A percentile compares a stretch with the other conserved stretches of the same genome.
phyloP scores from a whole-genome alignment of 208 protist genomes.

The Leishmania arabica region DNA sequence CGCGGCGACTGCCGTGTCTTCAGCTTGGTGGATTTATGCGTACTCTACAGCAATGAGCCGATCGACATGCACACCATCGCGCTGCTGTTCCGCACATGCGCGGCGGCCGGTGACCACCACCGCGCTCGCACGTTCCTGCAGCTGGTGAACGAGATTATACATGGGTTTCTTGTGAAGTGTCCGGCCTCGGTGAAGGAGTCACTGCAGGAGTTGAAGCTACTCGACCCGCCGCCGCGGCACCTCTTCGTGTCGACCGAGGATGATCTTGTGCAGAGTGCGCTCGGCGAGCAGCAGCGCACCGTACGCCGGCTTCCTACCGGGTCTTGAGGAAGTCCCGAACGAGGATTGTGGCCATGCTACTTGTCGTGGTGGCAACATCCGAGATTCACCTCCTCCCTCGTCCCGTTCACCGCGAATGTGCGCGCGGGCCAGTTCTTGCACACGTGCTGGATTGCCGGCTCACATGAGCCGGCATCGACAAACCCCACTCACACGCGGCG shows the following conservation, averaged over 20 bases:
- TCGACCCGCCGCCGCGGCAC: conserved; percentile 52
- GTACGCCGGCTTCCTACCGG: conserved; percentile 31
- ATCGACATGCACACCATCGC: conserved; percentile 80
- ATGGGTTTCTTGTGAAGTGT: conserved; percentile 77
- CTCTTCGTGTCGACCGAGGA: conserved; percentile 61
- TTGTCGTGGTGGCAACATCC: not conserved
- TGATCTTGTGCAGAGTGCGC: conserved; percentile 34
- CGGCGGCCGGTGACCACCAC: conserved; percentile 76
- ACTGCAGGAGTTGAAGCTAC: conserved; percentile 64
- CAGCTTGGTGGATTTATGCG: conserved; percentile 85
- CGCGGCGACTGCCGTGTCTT: conserved; percentile 85
- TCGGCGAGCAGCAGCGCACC: conserved; percentile 20
- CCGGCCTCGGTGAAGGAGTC: conserved; percentile 49
- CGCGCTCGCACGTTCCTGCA: conserved; percentile 74
- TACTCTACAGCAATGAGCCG: conserved; percentile 76
- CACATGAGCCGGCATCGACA: not conserved
- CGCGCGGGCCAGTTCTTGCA: not conserved
- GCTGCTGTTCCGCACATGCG: conserved; percentile 75
- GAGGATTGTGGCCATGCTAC: not conserved
- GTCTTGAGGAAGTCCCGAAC: not conserved
- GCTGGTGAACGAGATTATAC: conserved; percentile 75
- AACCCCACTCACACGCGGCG: not conserved
- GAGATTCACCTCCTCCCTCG: not conserved
- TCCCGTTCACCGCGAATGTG: not conserved
- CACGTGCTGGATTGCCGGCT: not conserved